These are phyloP conservation scores for Tolypocladium tropicale DNA, from an alignment of 2,329 filamentous ascomycete species.

Conservation along the genomic window DNA sequence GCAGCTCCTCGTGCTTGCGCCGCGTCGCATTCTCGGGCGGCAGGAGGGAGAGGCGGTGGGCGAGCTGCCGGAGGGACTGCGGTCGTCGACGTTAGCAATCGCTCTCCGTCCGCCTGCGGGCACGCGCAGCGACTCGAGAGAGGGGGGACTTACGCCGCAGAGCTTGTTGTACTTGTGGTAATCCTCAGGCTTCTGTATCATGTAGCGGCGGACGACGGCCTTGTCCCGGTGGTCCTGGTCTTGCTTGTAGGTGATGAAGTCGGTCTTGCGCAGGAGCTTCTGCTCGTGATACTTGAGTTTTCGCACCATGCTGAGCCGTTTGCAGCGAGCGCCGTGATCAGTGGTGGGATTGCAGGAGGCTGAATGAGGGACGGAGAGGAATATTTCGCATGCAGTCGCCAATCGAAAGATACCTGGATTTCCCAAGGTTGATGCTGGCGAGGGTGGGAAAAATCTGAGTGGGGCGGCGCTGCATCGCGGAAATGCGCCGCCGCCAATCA, in stretches of 20 bases:
- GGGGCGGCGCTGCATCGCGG: background rate
- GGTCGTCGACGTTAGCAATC: slow-evolving; percentile 11
- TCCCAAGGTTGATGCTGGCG: background rate
- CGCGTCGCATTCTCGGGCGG: slow-evolving; percentile 70
- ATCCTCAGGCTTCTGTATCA: slow-evolving; percentile 81
- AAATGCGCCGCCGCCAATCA: background rate
- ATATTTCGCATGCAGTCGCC: background rate
- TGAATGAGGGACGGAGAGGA: background rate
- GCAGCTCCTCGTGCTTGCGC: slow-evolving; percentile 72
- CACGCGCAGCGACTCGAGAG: background rate
- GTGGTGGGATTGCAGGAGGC: too few relatives aligned
- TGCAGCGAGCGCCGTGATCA: background rate
- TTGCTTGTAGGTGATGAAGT: slow-evolving; percentile 89
- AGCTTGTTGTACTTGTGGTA: slow-evolving; percentile 60
- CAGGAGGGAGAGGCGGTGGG: slow-evolving; percentile 76
- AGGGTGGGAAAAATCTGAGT: background rate
- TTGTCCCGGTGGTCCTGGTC: slow-evolving; percentile 82
- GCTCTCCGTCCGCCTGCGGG: background rate
- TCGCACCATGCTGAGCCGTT: slow-evolving; percentile 63
- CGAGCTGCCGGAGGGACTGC: slow-evolving; percentile 83
- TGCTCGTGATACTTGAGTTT: slow-evolving; percentile 97
- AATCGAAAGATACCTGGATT: background rate
- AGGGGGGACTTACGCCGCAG: slow-evolving; percentile 54
- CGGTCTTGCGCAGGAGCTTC: slow-evolving; percentile 84
- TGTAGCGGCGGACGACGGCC: slow-evolving; percentile 71